Conservation (phyloP, 2,329 filamentous ascomycete genomes). For the Pseudogymnoascus sp. region DNA sequence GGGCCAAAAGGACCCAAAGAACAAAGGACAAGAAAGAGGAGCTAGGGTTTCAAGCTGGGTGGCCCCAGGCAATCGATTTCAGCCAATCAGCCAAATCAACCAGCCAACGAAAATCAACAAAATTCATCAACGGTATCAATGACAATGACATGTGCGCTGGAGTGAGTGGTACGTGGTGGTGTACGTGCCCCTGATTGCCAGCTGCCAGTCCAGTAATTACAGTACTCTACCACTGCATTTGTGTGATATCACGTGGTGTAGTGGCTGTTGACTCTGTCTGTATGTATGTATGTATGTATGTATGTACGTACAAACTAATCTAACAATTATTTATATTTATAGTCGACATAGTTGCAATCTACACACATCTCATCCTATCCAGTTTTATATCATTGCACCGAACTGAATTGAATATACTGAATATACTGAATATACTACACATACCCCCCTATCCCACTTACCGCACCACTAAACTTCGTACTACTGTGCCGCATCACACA, state of each 20-base stretch:
- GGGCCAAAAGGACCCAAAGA: no score
- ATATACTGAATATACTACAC: not conserved
- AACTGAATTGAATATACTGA: not conserved
- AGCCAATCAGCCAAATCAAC: not conserved
- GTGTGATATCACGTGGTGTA: not conserved
- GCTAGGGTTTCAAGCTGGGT: not conserved
- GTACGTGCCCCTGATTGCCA: no score
- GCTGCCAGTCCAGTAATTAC: no score
- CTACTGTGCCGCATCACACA: not conserved
- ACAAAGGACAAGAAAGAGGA: not conserved
- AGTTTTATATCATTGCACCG: not conserved
- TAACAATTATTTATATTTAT: not conserved
- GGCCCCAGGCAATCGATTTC: no score
- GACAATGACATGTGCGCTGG: conserved; percentile 2
- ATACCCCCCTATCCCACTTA: not conserved
- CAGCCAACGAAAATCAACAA: not conserved
- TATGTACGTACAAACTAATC: no score
- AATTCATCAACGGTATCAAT: not conserved
- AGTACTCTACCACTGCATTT: no score
- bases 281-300: no score
- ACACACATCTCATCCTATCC: not conserved
- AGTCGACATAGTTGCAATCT: not conserved
- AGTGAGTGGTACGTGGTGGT: no score
- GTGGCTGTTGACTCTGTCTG: not conserved
- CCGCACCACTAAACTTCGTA: not conserved